Evolutionary conservation across 352 stramenopile genomes (phyloP), one percentile per base, ranked within the genome.

Genomic region (Plasmopara muralis): DNA sequence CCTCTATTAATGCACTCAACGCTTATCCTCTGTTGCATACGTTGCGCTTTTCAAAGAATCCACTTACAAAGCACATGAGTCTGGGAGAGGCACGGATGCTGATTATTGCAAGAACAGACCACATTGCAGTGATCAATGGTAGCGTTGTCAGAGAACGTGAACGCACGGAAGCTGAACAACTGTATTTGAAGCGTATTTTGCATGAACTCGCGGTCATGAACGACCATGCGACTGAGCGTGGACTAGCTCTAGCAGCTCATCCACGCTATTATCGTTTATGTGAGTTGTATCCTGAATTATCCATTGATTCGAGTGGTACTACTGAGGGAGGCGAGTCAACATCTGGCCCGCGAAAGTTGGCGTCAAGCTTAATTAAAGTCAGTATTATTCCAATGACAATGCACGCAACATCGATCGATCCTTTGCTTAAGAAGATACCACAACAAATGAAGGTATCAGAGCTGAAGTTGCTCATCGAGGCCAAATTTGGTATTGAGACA

Each of bases 131-230:
- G 0, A 83, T 93, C 43, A 95, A 95, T 41, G 72, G 58, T 0
- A 91, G 80, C 41, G 66, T 64, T 1, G 65, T 95, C 18, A 57
- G 65, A 2, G 25, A 49, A 9, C 85, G 82, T 47, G 84, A 95
- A 46, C 75, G 82, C 10, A 59, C 53, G 5, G 84, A 95, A 38
- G 79, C 74, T 0, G 84, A 95, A 49, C 78, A 87, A 46, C 64
- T 93, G 25, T 95, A 95, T 45, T 39, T 95, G 14, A 88, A 89
- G 52, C 80, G 82, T 18, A 77, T 95, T 33, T 38, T 89, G 37
- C 72, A 87, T 38, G 81, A 94, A 38, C 29, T 89, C 12, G 73
- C 72, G 6, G 71, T 70, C 5, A 54, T 77, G 0, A 60, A 55
- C 7, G 56, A 73, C 7, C 40, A 49, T 9, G 41, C 47, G 3